These are phyloP conservation scores for Scleroderma citrinum DNA, from an alignment of 768 basidiomycete genomes.

Conservation along the genomic window DNA sequence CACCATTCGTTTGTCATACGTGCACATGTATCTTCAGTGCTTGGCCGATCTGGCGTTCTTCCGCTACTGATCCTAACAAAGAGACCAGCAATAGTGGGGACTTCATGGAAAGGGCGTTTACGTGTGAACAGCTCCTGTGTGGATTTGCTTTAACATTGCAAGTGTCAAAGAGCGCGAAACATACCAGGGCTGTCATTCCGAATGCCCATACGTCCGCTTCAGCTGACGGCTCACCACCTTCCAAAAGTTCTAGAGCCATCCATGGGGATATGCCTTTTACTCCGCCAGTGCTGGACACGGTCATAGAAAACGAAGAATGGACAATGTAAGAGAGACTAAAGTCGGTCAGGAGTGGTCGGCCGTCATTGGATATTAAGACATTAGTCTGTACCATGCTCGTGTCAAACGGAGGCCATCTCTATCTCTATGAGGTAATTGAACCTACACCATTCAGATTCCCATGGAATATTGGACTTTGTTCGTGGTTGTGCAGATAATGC, in stretches of 20 bases:
- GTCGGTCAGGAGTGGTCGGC: not conserved
- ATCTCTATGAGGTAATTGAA: not conserved
- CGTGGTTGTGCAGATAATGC: slow-evolving; percentile 30
- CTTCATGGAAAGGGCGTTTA: not conserved
- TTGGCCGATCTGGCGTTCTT: not conserved
- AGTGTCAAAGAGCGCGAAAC: not conserved
- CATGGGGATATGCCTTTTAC: not conserved
- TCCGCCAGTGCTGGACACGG: not conserved
- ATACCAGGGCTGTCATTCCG: not conserved
- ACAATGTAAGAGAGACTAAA: not conserved
- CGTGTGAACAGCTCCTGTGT: not conserved
- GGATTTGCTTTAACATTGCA: not conserved
- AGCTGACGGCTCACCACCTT: not conserved
- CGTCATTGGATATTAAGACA: not conserved
- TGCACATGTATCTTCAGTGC: not conserved
- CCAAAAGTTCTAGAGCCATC: not conserved
- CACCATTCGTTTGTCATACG: not conserved
- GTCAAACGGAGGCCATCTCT: no score
- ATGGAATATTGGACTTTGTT: slow-evolving; percentile 25
- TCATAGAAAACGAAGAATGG: not conserved
- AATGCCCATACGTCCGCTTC: not conserved
- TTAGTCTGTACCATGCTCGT: not conserved
- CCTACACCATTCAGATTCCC: not conserved
- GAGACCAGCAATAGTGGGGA: not conserved
- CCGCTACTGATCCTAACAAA: not conserved